Evolutionary conservation across 192 early-diverging fungal species (phyloP).

Genomic region (Lobulomyces angularis): DNA sequence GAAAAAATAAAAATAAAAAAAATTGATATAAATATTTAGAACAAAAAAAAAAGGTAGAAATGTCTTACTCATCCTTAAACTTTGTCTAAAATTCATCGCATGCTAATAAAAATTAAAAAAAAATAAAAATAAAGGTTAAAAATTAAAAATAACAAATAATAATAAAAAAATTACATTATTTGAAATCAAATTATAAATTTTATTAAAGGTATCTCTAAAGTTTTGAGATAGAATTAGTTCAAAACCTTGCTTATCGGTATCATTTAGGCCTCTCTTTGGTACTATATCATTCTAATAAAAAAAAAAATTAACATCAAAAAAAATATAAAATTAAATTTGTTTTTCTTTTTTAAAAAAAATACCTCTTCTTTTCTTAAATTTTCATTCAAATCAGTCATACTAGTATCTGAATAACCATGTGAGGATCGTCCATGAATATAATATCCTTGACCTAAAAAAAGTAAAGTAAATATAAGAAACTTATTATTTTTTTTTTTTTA

Average conservation of each 20-base stretch:
- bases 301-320: not conserved
- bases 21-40: no score
- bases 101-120: constrained; percentile 1
- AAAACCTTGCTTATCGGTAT: constrained; percentile 36
- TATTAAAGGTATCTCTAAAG: constrained; percentile 24
- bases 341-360: no score
- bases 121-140: not conserved
- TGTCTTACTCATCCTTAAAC: no score
- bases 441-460: constrained; percentile 47
- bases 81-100: no score
- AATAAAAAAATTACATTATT: no score
- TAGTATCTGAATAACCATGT: constrained; percentile 31
- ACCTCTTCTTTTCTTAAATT: constrained; percentile 33
- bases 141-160: no score
- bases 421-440: constrained; percentile 41
- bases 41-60: no score
- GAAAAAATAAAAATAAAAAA: no score
- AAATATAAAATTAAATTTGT: constrained; percentile 3
- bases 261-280: constrained; percentile 29
- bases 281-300: constrained; percentile 30
- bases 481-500: no score
- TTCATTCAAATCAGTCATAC: constrained; percentile 27
- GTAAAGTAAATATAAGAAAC: no score
- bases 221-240: constrained; percentile 31
- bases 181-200: constrained; percentile 23